Conservation (phyloP, 345 rosid species). For the Euphorbia pulcherrima region DNA sequence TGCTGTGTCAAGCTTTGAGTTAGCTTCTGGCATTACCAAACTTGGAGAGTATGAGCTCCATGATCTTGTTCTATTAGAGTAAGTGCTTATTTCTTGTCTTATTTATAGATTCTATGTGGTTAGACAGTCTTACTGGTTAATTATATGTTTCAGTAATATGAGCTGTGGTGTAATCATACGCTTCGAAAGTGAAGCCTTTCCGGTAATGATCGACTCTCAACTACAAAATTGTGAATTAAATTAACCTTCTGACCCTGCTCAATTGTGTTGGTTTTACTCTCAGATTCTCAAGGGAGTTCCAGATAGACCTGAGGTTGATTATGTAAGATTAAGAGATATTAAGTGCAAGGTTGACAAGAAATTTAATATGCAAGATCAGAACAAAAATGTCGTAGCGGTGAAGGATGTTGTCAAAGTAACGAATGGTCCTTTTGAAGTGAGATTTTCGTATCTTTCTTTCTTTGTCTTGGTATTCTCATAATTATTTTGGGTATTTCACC, state of each 20-base stretch:
- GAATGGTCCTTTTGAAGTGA: conserved; percentile 88
- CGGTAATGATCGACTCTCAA: conserved; percentile 37
- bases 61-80: conserved; percentile 93
- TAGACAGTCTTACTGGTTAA: conserved; percentile 4
- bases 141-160: conserved; percentile 52
- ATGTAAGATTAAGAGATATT: conserved; percentile 86
- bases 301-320: conserved; percentile 79
- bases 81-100: conserved; percentile 31
- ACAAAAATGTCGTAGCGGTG: conserved; percentile 60
- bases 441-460: conserved; percentile 17
- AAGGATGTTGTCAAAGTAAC: conserved; percentile 76
- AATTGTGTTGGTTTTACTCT: conserved; percentile 1
- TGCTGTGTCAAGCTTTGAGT: conserved; percentile 96
- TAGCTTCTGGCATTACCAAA: conserved; percentile 80
- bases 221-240: neutral
- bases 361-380: conserved; percentile 60
- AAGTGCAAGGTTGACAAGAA: conserved; percentile 86
- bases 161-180: conserved; percentile 94
- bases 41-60: conserved; percentile 92
- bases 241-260: neutral
- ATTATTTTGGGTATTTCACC: conserved; percentile 2
- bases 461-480: neutral
- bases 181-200: conserved; percentile 94
- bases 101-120: conserved; percentile 7
- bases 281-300: conserved; percentile 94